Evolutionary conservation across 2,329 filamentous ascomycete species (phyloP), one percentile per base, ranked within the genome.

Genomic region (Exophiala sideris): DNA sequence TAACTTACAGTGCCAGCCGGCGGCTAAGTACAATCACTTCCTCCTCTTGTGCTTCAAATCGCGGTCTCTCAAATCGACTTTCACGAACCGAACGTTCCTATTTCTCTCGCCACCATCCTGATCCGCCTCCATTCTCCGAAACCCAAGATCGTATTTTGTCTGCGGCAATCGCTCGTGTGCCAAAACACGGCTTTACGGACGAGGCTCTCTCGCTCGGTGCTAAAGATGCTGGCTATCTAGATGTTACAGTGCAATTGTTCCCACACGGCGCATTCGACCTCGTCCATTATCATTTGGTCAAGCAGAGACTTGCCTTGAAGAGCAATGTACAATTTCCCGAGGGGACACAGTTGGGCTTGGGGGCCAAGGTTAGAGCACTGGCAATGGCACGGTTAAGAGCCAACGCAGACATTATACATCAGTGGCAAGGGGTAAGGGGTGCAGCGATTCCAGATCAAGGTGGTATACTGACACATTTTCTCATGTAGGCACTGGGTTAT

Each of bases 211-310:
- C 82, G 40, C 80, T 88, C 18, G 94, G 92, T 57, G 89, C 89
- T 57, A 84, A 84, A 65, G 90, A 96, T 66, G 84, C 86, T 14
- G 91, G 91, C 41, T 96, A 92, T 69, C 84, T 90, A 48, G 89
- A 94, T 67, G 90, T 92, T 54, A 91, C 89, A 55, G 84, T 88
- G 8, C 91, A 90, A 66, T 76, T 96, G 16, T 84, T 99, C 52
- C 85, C 89, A 1, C 80, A 86, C 39, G 89, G 89, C 6, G 81
- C 85, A 18, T 95, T 95, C 73, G 86, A 88, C 64, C 79, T 99
- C 24, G 84, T 97, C 62, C 80, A 81, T 35, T 95, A 86, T 69
- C 86, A 95, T 68, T 79, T 95, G 11, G 79, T 85, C 41, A 83
- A 76, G 9, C 83, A 87, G 68, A 80, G 89, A 39, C 72, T 82